Evolutionary conservation across 345 rosid genomes (phyloP).

Genomic region (Salix dunnii): DNA sequence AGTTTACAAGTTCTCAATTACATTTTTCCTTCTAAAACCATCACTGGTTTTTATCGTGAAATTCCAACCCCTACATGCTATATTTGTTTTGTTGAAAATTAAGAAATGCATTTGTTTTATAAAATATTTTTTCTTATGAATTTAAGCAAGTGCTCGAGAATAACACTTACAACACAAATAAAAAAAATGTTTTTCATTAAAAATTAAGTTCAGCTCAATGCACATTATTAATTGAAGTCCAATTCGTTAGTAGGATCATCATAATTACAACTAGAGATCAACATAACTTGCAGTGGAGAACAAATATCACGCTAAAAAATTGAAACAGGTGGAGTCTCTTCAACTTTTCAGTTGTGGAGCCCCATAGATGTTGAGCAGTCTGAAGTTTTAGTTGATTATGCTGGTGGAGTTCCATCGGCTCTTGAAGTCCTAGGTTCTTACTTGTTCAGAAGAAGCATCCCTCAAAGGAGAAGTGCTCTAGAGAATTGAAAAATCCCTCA

Average conservation of each 20-base stretch:
- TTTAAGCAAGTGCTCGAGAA: too few relatives aligned
- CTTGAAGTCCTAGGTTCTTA: constrained; percentile 8
- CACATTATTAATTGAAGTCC: not conserved
- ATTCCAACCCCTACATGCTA: too few relatives aligned
- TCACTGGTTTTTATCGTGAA: not conserved
- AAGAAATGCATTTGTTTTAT: too few relatives aligned
- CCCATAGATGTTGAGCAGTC: not conserved
- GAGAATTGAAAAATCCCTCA: too few relatives aligned
- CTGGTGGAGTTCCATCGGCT: constrained; percentile 9
- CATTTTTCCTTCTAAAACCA: not conserved
- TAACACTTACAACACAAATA: too few relatives aligned
- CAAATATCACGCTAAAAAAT: not conserved
- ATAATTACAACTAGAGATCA: constrained; percentile 7
- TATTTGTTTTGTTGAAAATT: too few relatives aligned
- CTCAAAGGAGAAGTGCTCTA: not conserved
- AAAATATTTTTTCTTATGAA: too few relatives aligned
- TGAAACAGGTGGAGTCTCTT: not conserved
- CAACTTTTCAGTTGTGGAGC: constrained; percentile 1
- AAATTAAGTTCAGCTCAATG: not conserved
- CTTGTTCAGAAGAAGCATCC: not conserved
- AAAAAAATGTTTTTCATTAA: not conserved
- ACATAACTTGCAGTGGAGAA: not conserved
- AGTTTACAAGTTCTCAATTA: not conserved
- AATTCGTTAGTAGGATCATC: too few relatives aligned
- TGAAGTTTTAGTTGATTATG: not conserved